Evolutionary conservation across 306 rosid genomes (phyloP).

Genomic region (Rosa rugosa): DNA sequence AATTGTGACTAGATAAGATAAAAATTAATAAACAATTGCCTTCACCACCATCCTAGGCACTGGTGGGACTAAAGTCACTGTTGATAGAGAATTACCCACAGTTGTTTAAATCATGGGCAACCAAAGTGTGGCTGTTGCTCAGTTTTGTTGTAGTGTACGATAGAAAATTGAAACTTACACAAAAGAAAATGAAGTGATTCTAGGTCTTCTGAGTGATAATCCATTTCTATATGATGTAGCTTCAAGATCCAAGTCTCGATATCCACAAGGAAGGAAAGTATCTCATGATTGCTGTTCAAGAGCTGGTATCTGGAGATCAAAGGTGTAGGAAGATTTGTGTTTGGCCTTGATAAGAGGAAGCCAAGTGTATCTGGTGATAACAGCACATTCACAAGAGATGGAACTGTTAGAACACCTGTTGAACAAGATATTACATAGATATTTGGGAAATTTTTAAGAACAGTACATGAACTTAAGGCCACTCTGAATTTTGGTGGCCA

Average conservation of each 20-base stretch:
- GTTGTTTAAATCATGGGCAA: too few species aligned
- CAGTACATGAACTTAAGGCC: too few species aligned
- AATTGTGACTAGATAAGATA: too few species aligned
- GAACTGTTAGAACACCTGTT: constrained; percentile 27
- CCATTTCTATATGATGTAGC: constrained; percentile 51
- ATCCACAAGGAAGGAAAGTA: constrained; percentile 92
- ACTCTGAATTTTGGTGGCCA: too few species aligned
- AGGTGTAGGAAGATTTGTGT: constrained; percentile 95
- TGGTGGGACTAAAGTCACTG: too few species aligned
- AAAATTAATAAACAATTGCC: too few species aligned
- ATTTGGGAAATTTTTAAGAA: too few species aligned
- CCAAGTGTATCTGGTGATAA: constrained; percentile 49
- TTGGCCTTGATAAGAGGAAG: constrained; percentile 79
- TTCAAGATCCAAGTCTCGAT: constrained; percentile 75
- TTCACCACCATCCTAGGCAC: too few species aligned
- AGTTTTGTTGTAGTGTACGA: too few species aligned
- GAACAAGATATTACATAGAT: too few species aligned
- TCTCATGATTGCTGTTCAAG: constrained; percentile 78
- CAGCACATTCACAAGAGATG: constrained; percentile 74
- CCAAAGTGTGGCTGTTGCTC: too few species aligned
- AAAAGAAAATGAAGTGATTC: not conserved
- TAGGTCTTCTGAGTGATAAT: constrained; percentile 7
- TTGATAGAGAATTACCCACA: too few species aligned
- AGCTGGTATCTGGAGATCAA: constrained; percentile 83
- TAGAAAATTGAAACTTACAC: not conserved